Evolutionary conservation across 2,329 filamentous ascomycete genomes (phyloP).

Genomic region (Ramularia endophylla): DNA sequence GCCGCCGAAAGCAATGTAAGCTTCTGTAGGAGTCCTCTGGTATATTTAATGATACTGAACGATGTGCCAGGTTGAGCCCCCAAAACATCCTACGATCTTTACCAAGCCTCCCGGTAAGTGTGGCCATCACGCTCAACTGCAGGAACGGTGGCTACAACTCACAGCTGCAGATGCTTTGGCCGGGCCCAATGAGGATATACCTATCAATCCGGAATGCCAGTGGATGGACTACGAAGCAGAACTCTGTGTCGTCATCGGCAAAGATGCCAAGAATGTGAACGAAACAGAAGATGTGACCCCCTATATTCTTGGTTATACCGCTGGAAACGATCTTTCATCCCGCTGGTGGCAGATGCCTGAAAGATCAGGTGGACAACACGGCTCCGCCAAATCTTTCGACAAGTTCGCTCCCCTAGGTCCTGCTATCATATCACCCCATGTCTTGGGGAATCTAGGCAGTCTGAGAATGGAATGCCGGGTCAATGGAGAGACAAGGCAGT

Average conservation of each 20-base stretch:
- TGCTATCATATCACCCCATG: too few species aligned
- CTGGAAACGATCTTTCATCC: conserved; percentile 51
- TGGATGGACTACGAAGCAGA: conserved; percentile 10
- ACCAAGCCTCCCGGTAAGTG: too few species aligned
- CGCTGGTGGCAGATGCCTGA: conserved; percentile 50
- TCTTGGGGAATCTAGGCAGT: too few species aligned
- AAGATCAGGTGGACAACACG: conserved; percentile 48
- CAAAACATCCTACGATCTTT: conserved; percentile 9
- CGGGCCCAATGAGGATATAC: conserved; percentile 9
- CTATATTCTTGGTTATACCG: conserved; percentile 51
- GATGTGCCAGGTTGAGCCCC: conserved; percentile 1
- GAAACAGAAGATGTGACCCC: conserved; percentile 39
- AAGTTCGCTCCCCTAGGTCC: conserved; percentile 50
- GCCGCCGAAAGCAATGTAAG: conserved; percentile 6
- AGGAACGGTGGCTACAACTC: too few species aligned
- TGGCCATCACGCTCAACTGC: too few species aligned
- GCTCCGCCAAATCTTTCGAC: conserved; percentile 54
- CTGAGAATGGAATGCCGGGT: conserved; percentile 43
- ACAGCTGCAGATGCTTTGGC: conserved; percentile 8
- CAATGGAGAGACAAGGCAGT: conserved; percentile 42
- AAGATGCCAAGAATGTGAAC: conserved; percentile 37
- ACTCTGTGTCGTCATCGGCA: conserved; percentile 9
- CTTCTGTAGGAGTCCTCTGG: neutral
- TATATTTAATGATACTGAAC: too few species aligned
- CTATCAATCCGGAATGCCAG: too few species aligned